phyloP scores from a whole-genome alignment of 805 yeast species.

The Saccharomycopsis fodiens region DNA sequence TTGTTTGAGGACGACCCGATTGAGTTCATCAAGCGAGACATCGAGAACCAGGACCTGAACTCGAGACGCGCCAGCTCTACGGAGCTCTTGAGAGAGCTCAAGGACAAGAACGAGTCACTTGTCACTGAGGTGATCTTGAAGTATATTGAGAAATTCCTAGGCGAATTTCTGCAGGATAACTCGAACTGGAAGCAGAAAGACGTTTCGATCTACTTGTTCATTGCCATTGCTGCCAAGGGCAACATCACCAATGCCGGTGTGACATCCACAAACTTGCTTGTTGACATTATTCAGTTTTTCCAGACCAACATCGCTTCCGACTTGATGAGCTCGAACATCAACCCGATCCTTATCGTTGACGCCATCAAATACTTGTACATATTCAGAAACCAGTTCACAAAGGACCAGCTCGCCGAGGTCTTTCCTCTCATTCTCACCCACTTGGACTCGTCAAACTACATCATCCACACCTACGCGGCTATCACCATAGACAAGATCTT shows the following conservation, averaged over 20 bases:
- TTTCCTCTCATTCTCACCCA: constrained; percentile 72
- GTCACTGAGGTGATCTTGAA: constrained; percentile 69
- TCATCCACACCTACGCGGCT: constrained; percentile 89
- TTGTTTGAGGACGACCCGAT: constrained; percentile 95
- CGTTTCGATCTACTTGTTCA: constrained; percentile 75
- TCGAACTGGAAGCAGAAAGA: constrained; percentile 81
- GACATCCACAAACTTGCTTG: constrained; percentile 71
- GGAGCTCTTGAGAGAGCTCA: constrained; percentile 81
- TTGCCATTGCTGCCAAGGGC: constrained; percentile 89
- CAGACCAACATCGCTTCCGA: constrained; percentile 75
- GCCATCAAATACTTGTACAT: constrained; percentile 86
- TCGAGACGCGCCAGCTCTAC: constrained; percentile 91
- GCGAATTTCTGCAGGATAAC: constrained; percentile 37
- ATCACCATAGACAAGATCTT: constrained; percentile 85
- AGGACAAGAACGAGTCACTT: constrained; percentile 63
- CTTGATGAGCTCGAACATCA: constrained; percentile 47
- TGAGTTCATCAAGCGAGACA: constrained; percentile 82
- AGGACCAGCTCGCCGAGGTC: constrained; percentile 70
- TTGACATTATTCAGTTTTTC: constrained; percentile 85
- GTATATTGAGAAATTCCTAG: constrained; percentile 62
- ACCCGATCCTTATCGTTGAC: constrained; percentile 81
- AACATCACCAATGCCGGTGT: constrained; percentile 82
- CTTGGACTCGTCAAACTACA: constrained; percentile 56
- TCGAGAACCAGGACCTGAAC: constrained; percentile 92
- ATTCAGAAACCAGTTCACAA: constrained; percentile 89